Evolutionary conservation across 2,329 filamentous ascomycete species (phyloP), one percentile per base, ranked within the genome.

Genomic region (Lachnellula subtilissima): DNA sequence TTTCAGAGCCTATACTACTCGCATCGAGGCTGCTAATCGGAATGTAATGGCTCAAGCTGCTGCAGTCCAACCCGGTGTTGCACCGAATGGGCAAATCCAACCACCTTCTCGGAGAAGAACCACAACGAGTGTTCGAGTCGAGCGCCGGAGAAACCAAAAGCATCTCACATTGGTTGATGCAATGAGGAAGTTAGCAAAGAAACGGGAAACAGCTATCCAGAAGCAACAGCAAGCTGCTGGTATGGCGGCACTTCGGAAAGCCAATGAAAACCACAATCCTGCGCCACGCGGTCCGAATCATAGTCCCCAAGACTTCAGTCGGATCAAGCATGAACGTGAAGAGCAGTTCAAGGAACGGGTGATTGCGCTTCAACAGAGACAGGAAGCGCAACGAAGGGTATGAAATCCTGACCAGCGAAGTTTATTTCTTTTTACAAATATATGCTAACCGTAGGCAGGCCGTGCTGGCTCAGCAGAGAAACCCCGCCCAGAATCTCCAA

Each of bases 101-200:
- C 78, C 73, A 54, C 75, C 74, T 61, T 78, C 73, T 67, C 83
- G 77, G 70, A 82, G 89, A 56, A 81, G 91, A 59, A 83, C 87
- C 28, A 95, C 90, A 0, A 85, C 87, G 0, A 92, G 93, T 3
- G 75, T 94, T 35, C 82, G 90, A 51, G 93, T 99, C 5, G 93
- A 97, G 67, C 84, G 92, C 59, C 84, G 92, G 54, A 86, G 90
- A 61, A 90, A 91, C 61, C 89, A 91, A 60, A 90, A 91, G 68
- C 90, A 97, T 68, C 77, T 97, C 55, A 89, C 88, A 47, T 80
- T 97, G 66, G 86, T 99, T 63, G 93, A 97, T 72, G 89, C 89
- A 3, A 97, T 97, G 90, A 84, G 92, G 43, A 99, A 97, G 71
- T 73, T 96, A 48, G 92, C 92, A 0, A 95, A 96, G 78, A 97